A percentile compares a stretch with the other conserved stretches of the same genome.
These are phyloP conservation scores for Neofusicoccum cordaticola DNA, from an alignment of 2,329 filamentous ascomycete genomes.

Conservation along the genomic window DNA sequence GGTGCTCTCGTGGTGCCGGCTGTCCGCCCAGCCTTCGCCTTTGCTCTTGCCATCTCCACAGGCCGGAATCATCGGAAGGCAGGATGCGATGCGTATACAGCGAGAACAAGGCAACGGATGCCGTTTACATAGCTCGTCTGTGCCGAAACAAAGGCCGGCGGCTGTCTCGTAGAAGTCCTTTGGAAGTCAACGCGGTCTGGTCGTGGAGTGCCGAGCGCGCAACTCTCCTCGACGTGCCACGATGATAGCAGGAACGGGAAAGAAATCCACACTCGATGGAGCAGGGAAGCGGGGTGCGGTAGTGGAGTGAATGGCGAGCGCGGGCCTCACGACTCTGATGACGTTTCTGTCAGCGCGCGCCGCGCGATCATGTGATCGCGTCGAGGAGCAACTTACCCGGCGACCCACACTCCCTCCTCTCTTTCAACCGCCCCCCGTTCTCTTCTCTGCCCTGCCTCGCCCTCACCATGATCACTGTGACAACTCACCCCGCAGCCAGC, in stretches of 20 bases:
- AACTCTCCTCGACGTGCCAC: no score
- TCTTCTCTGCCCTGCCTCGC: not conserved
- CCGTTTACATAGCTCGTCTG: not conserved
- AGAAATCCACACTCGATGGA: no score
- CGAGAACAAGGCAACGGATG: not conserved
- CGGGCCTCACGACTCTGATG: not conserved
- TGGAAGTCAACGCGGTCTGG: no score
- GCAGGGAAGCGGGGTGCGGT: no score
- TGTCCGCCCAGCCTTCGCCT: not conserved
- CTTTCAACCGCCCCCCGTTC: not conserved
- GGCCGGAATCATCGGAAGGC: not conserved
- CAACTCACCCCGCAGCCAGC: not conserved
- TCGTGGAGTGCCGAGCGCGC: no score
- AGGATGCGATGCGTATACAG: not conserved
- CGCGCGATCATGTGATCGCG: constrained; percentile 1
- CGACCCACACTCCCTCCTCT: not conserved
- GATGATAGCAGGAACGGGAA: no score
- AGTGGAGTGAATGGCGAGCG: not conserved
- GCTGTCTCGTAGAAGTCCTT: no score
- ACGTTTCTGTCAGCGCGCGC: not conserved
- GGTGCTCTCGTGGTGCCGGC: not conserved
- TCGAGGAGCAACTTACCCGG: not conserved
- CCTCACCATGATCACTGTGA: not conserved
- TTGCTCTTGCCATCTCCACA: constrained; percentile 8
- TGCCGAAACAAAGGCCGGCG: not conserved